Evolutionary conservation across 306 rosid genomes (phyloP).

Genomic region (Purshia tridentata): DNA sequence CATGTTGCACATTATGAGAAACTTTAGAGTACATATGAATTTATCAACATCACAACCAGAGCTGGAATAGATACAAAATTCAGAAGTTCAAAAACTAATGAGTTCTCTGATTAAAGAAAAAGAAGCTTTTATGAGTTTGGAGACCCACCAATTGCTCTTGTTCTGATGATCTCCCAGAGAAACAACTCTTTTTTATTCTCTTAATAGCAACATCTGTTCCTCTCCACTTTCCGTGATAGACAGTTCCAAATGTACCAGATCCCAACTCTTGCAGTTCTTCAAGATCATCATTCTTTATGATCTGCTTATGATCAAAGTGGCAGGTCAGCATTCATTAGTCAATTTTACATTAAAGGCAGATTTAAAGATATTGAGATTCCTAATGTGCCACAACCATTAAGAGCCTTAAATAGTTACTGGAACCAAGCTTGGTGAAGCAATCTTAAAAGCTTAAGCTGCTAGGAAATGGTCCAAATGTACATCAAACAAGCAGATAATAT

Average conservation of each 20-base stretch:
- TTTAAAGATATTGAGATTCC: too few relatives aligned
- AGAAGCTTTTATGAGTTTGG: slow-evolving; percentile 12
- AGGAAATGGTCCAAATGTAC: too few relatives aligned
- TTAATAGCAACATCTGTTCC: slow-evolving; percentile 98
- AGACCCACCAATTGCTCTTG: slow-evolving; percentile 85
- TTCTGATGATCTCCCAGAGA: slow-evolving; percentile 75
- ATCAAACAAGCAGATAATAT: too few relatives aligned
- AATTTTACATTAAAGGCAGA: too few relatives aligned
- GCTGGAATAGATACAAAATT: slow-evolving; percentile 17
- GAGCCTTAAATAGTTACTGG: too few relatives aligned
- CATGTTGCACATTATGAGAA: neutral
- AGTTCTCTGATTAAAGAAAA: too few relatives aligned
- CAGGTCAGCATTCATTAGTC: neutral
- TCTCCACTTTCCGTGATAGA: slow-evolving; percentile 95
- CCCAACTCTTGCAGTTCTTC: slow-evolving; percentile 86
- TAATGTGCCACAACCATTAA: too few relatives aligned
- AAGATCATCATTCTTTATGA: slow-evolving; percentile 70
- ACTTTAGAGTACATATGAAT: slow-evolving; percentile 5
- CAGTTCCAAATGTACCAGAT: slow-evolving; percentile 98
- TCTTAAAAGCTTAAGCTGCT: too few relatives aligned
- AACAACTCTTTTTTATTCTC: slow-evolving; percentile 91
- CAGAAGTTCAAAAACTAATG: slow-evolving; percentile 6
- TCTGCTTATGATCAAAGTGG: slow-evolving; percentile 49
- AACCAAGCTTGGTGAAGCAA: too few relatives aligned
- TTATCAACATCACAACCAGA: slow-evolving; percentile 9